Base-by-base conservation (phyloP, 2,329 filamentous ascomycete species). In the Microsporum canis region DNA sequence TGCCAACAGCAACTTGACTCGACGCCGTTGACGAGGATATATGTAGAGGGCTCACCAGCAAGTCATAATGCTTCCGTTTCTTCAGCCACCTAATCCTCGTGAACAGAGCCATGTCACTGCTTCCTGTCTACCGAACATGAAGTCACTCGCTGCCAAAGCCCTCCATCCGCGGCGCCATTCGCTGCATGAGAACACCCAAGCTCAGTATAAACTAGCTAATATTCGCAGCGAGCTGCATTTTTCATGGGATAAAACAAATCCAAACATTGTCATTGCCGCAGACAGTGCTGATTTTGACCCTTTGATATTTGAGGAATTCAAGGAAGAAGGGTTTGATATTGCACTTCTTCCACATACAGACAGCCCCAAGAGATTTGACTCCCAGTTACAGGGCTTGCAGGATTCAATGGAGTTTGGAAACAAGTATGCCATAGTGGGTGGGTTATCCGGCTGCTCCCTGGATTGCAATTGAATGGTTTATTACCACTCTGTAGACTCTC, bases 161-260 rank as follows among this genome's bases (percentile, higher is more conserved):
- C 49, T 53, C 27, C 49, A 53, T 53, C 49, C 49, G n/a, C 49
- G 49, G 49, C 49, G 49, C 12, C 49, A 53, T 53, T 53, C 49
- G 29, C 1, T 53, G 31, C 29, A 34, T 10, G 49, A 34, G 14
- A 53, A 53, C 12, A 2, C 5, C 29, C 8, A 27, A 5, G 7
- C 29, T 5, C 49, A 31, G 7, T 53, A 53, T 14, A 53, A 53
- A n/a, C 49, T 29, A n/a, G 8, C 10, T 5, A n/a, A 4, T 6
- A 53, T 5, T 41, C 55, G 33, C 33, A 59, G 39, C 3, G 57
- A 61, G 29, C 45, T 57, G 17, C 57, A 45, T 8, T 83, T 96
- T 60, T 78, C 91, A 47, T 84, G 87, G 14, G 91, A 97, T 69
- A 89, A 95, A 71, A 75, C 76, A 1, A 95, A 96, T 68, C 79